Evolutionary conservation across 345 rosid genomes (phyloP).

Genomic region (Hirschfeldia incana): DNA sequence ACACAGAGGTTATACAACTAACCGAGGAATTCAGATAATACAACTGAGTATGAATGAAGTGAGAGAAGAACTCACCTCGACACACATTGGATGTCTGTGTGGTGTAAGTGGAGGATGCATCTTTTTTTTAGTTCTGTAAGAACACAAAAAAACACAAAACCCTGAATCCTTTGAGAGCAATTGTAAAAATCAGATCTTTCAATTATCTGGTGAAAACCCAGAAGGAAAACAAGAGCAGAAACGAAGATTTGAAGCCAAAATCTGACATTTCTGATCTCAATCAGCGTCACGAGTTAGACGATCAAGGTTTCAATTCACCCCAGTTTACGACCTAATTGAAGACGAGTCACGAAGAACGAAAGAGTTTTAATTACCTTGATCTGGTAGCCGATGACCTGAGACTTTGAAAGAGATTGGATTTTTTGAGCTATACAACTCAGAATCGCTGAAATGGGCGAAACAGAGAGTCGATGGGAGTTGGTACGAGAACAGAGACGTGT

Average conservation of each 20-base stretch:
- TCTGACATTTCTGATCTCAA: not conserved
- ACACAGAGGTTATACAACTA: not conserved
- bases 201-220: not conserved
- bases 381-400: not conserved
- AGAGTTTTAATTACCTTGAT: slow-evolving; percentile 5
- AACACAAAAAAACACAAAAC: not conserved
- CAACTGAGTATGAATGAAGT: not conserved
- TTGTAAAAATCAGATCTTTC: slow-evolving; percentile 23
- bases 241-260: no score
- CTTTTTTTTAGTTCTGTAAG: slow-evolving; percentile 17
- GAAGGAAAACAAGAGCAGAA: not conserved
- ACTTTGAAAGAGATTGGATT: not conserved
- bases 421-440: not conserved
- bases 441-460: slow-evolving; percentile 4
- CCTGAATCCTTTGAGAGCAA: not conserved
- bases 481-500: slow-evolving; percentile 15
- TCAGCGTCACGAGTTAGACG: not conserved
- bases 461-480: not conserved
- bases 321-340: not conserved
- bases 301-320: not conserved
- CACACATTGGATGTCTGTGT: slow-evolving; percentile 93
- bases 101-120: slow-evolving; percentile 96
- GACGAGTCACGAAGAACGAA: not conserved
- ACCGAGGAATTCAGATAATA: not conserved
- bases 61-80: slow-evolving; percentile 55